A percentile compares a stretch with the other conserved stretches of the same genome.
These are phyloP conservation scores for Pseudocercospora macadamiae DNA, from an alignment of 2,329 filamentous ascomycete genomes.

Conservation along the genomic window DNA sequence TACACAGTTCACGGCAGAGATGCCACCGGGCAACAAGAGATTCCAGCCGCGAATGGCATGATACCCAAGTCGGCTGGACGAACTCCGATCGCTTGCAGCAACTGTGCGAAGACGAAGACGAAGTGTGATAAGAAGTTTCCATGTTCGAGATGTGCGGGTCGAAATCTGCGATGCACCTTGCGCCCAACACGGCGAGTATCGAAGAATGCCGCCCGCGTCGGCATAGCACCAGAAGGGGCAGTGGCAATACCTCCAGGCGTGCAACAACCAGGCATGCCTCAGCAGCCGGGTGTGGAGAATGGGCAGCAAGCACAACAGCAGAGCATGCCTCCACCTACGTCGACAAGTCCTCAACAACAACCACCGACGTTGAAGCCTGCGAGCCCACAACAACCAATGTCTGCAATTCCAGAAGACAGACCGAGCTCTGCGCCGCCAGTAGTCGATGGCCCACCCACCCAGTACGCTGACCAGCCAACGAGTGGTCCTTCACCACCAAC, in stretches of 20 bases:
- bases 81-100: slow-evolving; percentile 57
- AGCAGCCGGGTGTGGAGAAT: slow-evolving; percentile 25
- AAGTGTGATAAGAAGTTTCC: slow-evolving; percentile 60
- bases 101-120: slow-evolving; percentile 58
- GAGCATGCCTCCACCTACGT: slow-evolving; percentile 12
- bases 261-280: slow-evolving; percentile 24
- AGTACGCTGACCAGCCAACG: slow-evolving; percentile 48
- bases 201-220: slow-evolving; percentile 45
- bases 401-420: slow-evolving; percentile 36
- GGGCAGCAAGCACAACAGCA: slow-evolving; percentile 16
- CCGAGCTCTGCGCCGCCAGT: slow-evolving; percentile 24
- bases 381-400: slow-evolving; percentile 32
- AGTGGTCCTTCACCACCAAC: slow-evolving; percentile 37
- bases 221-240: slow-evolving; percentile 31
- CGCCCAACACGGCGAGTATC: slow-evolving; percentile 53
- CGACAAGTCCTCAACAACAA: slow-evolving; percentile 35
- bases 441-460: slow-evolving; percentile 40
- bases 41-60: slow-evolving; percentile 53
- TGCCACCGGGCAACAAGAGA: slow-evolving; percentile 52
- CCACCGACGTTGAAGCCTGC: slow-evolving; percentile 39
- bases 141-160: slow-evolving; percentile 55
- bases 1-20: slow-evolving; percentile 57
- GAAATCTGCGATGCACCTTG: slow-evolving; percentile 53
- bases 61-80: slow-evolving; percentile 56
- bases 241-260: slow-evolving; percentile 30